A percentile compares a stretch with the other conserved stretches of the same genome.
These are phyloP conservation scores for Polytrichum commune DNA, from an alignment of 225 moss, liverwort and hornwort genomes.

Conservation along the genomic window DNA sequence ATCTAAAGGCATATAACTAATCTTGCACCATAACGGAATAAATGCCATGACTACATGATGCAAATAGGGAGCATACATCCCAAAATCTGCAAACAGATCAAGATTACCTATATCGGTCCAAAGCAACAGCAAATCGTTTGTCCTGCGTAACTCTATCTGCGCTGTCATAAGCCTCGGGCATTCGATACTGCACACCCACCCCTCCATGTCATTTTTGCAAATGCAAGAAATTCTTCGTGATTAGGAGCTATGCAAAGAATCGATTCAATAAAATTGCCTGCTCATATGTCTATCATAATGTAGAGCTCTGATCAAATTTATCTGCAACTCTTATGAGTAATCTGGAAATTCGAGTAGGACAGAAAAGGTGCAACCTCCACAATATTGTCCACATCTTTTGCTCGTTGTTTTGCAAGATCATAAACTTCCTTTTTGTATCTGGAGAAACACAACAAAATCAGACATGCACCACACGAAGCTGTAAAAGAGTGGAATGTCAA, in stretches of 20 bases:
- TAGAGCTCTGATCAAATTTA: neutral
- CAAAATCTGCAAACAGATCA: neutral
- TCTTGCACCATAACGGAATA: too few relatives aligned
- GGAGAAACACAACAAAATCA: constrained; percentile 2
- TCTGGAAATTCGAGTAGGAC: neutral
- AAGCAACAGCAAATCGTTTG: constrained; percentile 87
- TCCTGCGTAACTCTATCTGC: constrained; percentile 83
- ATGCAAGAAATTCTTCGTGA: too few relatives aligned
- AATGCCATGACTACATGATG: too few relatives aligned
- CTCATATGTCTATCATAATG: too few relatives aligned
- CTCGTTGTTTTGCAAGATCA: constrained; percentile 78
- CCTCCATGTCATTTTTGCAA: too few relatives aligned
- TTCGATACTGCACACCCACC: constrained; percentile 61
- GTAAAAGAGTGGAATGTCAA: too few relatives aligned
- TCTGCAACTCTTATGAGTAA: neutral
- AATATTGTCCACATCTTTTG: constrained; percentile 69
- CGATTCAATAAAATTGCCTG: too few relatives aligned
- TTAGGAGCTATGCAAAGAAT: too few relatives aligned
- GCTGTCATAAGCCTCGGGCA: constrained; percentile 86
- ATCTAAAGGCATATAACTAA: too few relatives aligned
- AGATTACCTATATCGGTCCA: constrained; percentile 73
- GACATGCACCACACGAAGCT: neutral
- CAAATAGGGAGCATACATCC: too few relatives aligned
- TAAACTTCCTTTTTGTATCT: constrained; percentile 84
- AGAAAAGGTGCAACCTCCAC: constrained; percentile 35